Evolutionary conservation across 2,329 filamentous ascomycete genomes (phyloP).

Genomic region (Cercospora beticola): DNA sequence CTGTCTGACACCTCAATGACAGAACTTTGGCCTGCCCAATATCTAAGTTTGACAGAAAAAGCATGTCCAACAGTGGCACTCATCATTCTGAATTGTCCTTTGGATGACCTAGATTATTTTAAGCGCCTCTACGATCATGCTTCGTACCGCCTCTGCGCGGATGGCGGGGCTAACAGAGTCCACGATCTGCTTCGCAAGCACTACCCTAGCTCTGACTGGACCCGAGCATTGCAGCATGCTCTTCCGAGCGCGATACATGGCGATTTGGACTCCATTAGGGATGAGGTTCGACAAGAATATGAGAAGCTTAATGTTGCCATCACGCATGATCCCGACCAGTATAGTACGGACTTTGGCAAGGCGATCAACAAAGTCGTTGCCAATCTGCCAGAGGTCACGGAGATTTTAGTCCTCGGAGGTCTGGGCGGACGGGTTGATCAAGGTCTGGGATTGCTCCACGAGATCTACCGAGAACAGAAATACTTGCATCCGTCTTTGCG

Average conservation of each 20-base stretch:
- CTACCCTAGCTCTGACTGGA: slow-evolving; percentile 17
- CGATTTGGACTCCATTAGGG: slow-evolving; percentile 80
- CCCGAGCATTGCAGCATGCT: slow-evolving; percentile 29
- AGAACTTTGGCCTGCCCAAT: slow-evolving; percentile 28
- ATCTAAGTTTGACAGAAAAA: slow-evolving; percentile 20
- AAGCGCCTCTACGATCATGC: slow-evolving; percentile 54
- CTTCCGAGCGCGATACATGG: slow-evolving; percentile 69
- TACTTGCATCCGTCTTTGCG: slow-evolving; percentile 43
- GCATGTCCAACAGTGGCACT: slow-evolving; percentile 41
- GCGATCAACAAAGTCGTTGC: slow-evolving; percentile 62
- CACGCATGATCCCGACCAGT: slow-evolving; percentile 72
- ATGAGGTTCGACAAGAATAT: slow-evolving; percentile 66
- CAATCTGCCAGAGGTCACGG: slow-evolving; percentile 24
- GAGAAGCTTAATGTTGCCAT: slow-evolving; percentile 59
- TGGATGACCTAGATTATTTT: slow-evolving; percentile 54
- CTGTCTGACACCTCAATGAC: neutral
- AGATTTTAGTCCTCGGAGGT: slow-evolving; percentile 77
- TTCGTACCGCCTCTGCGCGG: slow-evolving; percentile 72
- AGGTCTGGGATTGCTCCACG: slow-evolving; percentile 82
- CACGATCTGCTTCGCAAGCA: slow-evolving; percentile 49
- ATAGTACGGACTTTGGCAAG: slow-evolving; percentile 90
- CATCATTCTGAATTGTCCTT: slow-evolving; percentile 62
- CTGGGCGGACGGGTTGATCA: slow-evolving; percentile 91
- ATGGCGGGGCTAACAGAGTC: slow-evolving; percentile 85
- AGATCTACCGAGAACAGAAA: slow-evolving; percentile 62